Evolutionary conservation across 2,329 filamentous ascomycete genomes (phyloP).

Genomic region (Thermoascus crustaceus): DNA sequence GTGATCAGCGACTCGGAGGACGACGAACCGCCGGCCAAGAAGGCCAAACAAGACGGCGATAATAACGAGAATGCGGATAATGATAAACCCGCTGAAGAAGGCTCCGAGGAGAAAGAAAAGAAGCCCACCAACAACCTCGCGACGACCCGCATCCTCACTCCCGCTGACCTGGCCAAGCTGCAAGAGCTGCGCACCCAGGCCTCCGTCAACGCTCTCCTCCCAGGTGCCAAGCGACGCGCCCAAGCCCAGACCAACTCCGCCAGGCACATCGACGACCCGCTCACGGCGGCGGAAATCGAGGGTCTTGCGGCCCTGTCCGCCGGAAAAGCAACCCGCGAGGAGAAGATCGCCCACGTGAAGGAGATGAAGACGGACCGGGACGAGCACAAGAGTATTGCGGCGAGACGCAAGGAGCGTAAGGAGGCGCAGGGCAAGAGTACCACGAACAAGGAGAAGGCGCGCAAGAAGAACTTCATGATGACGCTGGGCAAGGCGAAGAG

Average conservation of each 20-base stretch:
- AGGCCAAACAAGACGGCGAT: constrained; percentile 45
- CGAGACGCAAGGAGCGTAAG: constrained; percentile 80
- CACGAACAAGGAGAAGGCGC: constrained; percentile 92
- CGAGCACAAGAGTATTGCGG: constrained; percentile 79
- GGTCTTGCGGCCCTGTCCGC: constrained; percentile 63
- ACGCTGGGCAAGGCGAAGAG: constrained; percentile 90
- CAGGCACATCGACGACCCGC: constrained; percentile 73
- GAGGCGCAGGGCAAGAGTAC: constrained; percentile 84
- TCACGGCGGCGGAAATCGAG: constrained; percentile 89
- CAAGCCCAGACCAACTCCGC: constrained; percentile 38
- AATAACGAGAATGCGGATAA: constrained; percentile 24
- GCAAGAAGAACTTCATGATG: constrained; percentile 99
- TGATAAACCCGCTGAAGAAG: constrained; percentile 32
- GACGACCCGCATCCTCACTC: constrained; percentile 89
- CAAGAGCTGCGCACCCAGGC: constrained; percentile 74
- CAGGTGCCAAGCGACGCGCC: constrained; percentile 39
- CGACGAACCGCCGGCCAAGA: constrained; percentile 60
- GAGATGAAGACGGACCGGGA: constrained; percentile 70
- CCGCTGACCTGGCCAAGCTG: constrained; percentile 90
- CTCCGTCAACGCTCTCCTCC: constrained; percentile 57
- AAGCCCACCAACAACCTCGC: constrained; percentile 53
- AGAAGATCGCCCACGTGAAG: constrained; percentile 72
- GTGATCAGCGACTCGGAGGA: constrained; percentile 66
- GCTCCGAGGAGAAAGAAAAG: constrained; percentile 18
- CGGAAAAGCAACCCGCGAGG: constrained; percentile 80